Evolutionary conservation across 1,284 basidiomycete species (phyloP).

Genomic region (Taiwanofungus camphoratus): DNA sequence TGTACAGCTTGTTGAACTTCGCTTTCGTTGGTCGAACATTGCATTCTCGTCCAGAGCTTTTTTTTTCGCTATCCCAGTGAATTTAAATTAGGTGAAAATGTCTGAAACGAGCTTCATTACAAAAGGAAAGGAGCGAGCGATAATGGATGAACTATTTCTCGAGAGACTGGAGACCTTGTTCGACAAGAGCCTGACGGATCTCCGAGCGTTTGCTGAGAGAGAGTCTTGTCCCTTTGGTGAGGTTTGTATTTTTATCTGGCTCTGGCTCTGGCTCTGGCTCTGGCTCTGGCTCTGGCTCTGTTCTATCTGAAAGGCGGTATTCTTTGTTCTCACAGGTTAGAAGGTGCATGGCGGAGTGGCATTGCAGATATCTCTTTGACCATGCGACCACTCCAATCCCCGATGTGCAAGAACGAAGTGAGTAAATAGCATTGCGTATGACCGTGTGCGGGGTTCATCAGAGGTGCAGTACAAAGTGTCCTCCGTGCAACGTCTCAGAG

Average conservation of each 20-base stretch:
- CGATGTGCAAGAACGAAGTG: slow-evolving; percentile 15
- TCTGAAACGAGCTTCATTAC: slow-evolving; percentile 5
- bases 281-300: too few relatives aligned
- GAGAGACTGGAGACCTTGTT: slow-evolving; percentile 58
- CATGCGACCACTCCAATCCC: slow-evolving; percentile 7
- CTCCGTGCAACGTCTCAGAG: slow-evolving; percentile 43
- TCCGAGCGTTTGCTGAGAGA: slow-evolving; percentile 51
- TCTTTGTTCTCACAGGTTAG: slow-evolving; percentile 37
- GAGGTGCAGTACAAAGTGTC: slow-evolving; percentile 35
- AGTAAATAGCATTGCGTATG: slow-evolving; percentile 8
- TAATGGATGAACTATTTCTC: slow-evolving; percentile 42
- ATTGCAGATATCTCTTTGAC: slow-evolving; percentile 47
- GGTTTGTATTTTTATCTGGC: slow-evolving; percentile 34
- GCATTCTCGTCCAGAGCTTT: too few relatives aligned
- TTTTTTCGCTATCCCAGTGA: too few relatives aligned
- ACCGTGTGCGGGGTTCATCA: not conserved
- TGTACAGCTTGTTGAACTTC: too few relatives aligned
- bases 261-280: too few relatives aligned
- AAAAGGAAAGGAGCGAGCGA: slow-evolving; percentile 17
- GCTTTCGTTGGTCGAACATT: too few relatives aligned
- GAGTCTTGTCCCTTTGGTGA: slow-evolving; percentile 54
- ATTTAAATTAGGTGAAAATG: too few relatives aligned
- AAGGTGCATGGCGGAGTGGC: slow-evolving; percentile 49
- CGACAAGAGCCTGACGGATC: slow-evolving; percentile 49
- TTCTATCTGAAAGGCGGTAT: slow-evolving; percentile 4